A percentile compares a stretch with the other conserved stretches of the same genome.
Conservation (phyloP, 306 rosid genomes). For the Cicer bijugum region DNA sequence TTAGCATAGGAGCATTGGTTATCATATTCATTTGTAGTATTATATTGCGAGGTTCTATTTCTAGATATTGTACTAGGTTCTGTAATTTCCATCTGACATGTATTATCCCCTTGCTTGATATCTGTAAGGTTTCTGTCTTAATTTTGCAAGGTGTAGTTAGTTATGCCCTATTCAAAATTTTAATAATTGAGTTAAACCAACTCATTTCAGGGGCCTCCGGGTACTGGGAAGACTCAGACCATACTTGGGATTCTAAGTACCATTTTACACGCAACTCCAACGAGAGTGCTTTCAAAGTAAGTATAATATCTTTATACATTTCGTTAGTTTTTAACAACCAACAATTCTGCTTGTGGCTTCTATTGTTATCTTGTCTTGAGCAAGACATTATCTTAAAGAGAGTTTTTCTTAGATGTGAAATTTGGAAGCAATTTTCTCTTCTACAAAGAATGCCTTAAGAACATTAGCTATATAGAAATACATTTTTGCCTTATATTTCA, state of each 20-base stretch:
- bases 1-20: conserved; percentile 9
- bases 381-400: conserved; percentile 20
- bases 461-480: conserved; percentile 15
- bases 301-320: conserved; percentile 13
- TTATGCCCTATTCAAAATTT: background rate
- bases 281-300: conserved; percentile 81
- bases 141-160: conserved; percentile 15
- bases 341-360: conserved; percentile 25
- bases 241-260: conserved; percentile 91
- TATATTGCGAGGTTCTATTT: conserved; percentile 29
- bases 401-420: conserved; percentile 37
- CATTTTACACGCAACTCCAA: conserved; percentile 92
- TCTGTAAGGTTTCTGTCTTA: conserved; percentile 26
- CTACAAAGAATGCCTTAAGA: conserved; percentile 21
- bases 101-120: conserved; percentile 34
- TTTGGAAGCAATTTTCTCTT: conserved; percentile 36
- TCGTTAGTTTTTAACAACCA: conserved; percentile 13
- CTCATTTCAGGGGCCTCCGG: conserved; percentile 92
- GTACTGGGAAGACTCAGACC: conserved; percentile 97
- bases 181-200: conserved; percentile 48
- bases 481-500: conserved; percentile 22
- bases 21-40: conserved; percentile 23
- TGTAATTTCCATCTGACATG: conserved; percentile 37
- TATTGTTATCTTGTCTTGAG: conserved; percentile 33
- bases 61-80: conserved; percentile 25